Evolutionary conservation across 768 basidiomycete genomes (phyloP).

Genomic region (Amanita rimosa): DNA sequence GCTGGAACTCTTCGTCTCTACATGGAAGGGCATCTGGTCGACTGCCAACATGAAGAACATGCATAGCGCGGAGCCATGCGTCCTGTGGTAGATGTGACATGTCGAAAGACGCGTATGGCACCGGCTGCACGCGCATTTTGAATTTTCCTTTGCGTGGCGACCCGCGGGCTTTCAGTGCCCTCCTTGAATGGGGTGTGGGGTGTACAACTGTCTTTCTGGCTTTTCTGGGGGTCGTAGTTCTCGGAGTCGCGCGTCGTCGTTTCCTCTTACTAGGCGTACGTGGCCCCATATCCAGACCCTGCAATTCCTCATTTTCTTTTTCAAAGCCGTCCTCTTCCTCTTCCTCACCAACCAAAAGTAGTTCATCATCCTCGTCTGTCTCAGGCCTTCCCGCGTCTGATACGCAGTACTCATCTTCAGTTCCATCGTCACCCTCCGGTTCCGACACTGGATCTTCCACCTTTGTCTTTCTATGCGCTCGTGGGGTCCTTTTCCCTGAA

Average conservation of each 20-base stretch:
- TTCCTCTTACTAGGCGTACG: conserved; percentile 45
- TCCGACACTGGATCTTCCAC: conserved; percentile 15
- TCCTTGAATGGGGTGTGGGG: conserved; percentile 39
- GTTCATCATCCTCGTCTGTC: conserved; percentile 14
- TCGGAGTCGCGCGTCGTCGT: conserved; percentile 20
- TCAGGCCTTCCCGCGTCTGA: conserved; percentile 11
- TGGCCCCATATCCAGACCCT: conserved; percentile 16
- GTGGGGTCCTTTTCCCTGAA: conserved; percentile 6
- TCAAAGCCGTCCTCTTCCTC: conserved; percentile 17
- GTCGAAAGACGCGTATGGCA: conserved; percentile 20
- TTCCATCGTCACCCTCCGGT: conserved; percentile 15
- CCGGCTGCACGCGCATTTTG: conserved; percentile 17
- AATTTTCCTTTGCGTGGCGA: conserved; percentile 18
- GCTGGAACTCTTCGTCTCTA: conserved; percentile 73
- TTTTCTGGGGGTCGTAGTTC: conserved; percentile 13
- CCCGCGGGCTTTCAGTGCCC: conserved; percentile 5
- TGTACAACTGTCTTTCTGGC: conserved; percentile 34
- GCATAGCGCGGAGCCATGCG: conserved; percentile 82
- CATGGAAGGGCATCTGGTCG: conserved; percentile 86
- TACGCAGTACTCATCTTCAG: conserved; percentile 15
- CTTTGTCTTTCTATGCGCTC: conserved; percentile 7
- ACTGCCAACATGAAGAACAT: conserved; percentile 86
- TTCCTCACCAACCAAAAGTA: conserved; percentile 9
- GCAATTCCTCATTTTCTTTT: conserved; percentile 14
- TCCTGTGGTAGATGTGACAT: conserved; percentile 53